Percentiles rank a stretch among this genome's conserved stretches.
Conservation (phyloP, 2,329 filamentous ascomycete genomes). For the Talaromyces funiculosus region DNA sequence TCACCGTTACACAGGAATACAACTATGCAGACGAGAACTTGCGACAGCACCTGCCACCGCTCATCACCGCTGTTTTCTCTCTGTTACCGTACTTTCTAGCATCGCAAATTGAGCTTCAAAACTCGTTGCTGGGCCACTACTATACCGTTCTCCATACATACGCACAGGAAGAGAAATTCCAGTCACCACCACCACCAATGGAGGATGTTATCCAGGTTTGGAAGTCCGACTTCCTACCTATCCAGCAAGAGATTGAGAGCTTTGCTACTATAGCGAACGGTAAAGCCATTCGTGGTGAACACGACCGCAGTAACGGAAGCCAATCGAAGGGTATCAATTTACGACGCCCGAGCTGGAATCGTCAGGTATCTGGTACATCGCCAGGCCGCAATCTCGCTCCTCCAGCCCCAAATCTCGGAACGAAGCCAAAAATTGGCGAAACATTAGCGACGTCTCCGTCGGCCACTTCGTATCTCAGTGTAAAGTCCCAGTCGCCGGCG, state of each 20-base stretch:
- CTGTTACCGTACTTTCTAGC: conserved; percentile 68
- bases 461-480: conserved; percentile 24
- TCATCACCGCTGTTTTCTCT: conserved; percentile 65
- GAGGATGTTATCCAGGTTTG: conserved; percentile 64
- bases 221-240: conserved; percentile 57
- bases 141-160: conserved; percentile 73
- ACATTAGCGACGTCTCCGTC: conserved; percentile 21
- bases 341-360: conserved; percentile 33
- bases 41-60: conserved; percentile 62
- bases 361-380: conserved; percentile 24
- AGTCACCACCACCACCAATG: conserved; percentile 66
- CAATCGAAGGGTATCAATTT: conserved; percentile 26
- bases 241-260: conserved; percentile 62
- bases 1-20: conserved; percentile 53
- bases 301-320: conserved; percentile 47
- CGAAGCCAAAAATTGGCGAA: conserved; percentile 24
- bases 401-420: conserved; percentile 23
- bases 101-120: conserved; percentile 69
- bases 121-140: conserved; percentile 67
- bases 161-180: conserved; percentile 62
- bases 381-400: conserved; percentile 23
- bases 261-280: conserved; percentile 61
- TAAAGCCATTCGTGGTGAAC: conserved; percentile 56
- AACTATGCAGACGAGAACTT: conserved; percentile 69
- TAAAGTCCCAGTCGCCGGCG: conserved; percentile 21